Conservation (phyloP, 2,329 filamentous ascomycete genomes). For the Hawksworthiomyces lignivorus region DNA sequence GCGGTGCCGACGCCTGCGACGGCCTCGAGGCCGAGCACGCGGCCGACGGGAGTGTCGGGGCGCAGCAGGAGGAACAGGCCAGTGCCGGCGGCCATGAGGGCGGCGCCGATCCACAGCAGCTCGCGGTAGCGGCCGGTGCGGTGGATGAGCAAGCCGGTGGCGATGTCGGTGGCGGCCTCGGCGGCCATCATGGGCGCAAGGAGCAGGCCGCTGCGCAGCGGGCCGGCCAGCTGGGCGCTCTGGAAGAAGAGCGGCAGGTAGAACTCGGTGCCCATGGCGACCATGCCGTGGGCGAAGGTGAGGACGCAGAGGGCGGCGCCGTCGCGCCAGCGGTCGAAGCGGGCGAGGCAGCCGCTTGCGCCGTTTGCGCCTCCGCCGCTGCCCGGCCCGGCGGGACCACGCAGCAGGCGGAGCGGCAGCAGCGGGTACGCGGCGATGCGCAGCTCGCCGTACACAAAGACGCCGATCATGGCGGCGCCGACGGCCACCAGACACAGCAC, state of each 20-base stretch:
- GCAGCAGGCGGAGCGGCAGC: conserved; percentile 33
- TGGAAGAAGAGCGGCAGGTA: conserved; percentile 41
- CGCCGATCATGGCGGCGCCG: conserved; percentile 25
- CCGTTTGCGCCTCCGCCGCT: no score
- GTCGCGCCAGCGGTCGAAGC: conserved; percentile 40
- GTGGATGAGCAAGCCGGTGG: conserved; percentile 37
- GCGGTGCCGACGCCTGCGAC: conserved; percentile 51
- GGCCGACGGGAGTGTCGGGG: conserved; percentile 32
- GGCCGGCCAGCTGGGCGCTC: conserved; percentile 37
- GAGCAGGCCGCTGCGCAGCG: conserved; percentile 42
- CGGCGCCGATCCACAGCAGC: conserved; percentile 40
- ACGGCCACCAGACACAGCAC: conserved; percentile 44
- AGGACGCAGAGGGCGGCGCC: conserved; percentile 37
- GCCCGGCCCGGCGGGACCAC: no score
- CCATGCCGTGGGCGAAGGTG: conserved; percentile 42
- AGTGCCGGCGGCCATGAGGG: conserved; percentile 46
- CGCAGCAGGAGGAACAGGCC: conserved; percentile 46
- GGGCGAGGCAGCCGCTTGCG: no score
- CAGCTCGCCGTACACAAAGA: conserved; percentile 37
- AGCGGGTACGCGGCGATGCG: conserved; percentile 38
- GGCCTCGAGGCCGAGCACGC: conserved; percentile 42
- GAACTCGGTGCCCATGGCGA: conserved; percentile 42
- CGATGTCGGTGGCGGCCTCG: conserved; percentile 36
- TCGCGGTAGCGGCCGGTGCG: conserved; percentile 48
- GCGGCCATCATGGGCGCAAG: conserved; percentile 45